These are phyloP conservation scores for Penicillium samsonianum DNA, from an alignment of 495 filamentous ascomycete species.

Conservation along the genomic window DNA sequence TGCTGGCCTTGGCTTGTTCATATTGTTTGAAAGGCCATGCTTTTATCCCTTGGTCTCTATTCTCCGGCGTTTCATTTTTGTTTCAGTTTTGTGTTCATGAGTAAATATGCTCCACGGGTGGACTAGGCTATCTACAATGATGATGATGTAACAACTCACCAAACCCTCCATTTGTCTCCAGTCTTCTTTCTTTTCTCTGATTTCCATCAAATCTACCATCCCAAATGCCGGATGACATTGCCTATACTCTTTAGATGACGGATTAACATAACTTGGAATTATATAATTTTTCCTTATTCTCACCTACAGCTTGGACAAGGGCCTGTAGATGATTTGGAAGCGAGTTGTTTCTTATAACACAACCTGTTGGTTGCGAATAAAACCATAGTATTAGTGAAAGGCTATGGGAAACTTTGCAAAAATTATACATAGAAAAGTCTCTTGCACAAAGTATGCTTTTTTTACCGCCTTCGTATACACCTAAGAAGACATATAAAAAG, in stretches of 20 bases:
- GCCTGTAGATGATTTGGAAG: no score
- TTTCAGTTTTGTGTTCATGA: constrained; percentile 1
- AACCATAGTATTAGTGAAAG: not conserved
- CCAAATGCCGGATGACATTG: no score
- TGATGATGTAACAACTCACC: constrained; percentile 8
- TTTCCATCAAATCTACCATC: no score
- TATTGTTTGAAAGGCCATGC: constrained; percentile 22
- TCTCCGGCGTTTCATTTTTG: constrained; percentile 10
- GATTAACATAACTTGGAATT: no score
- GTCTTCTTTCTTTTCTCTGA: not conserved
- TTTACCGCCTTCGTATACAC: no score
- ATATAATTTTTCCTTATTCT: no score
- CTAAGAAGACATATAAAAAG: no score
- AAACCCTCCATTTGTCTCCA: not conserved
- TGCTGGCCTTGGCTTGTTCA: constrained; percentile 22
- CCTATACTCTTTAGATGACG: no score
- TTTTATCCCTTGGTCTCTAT: constrained; percentile 14
- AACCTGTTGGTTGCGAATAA: not conserved
- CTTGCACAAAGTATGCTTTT: no score
- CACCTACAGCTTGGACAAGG: no score
- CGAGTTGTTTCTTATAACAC: no score
- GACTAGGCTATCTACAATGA: constrained; percentile 19
- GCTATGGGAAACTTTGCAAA: not conserved
- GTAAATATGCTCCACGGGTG: constrained; percentile 20
- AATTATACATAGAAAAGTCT: no score